Percentiles rank a stretch among this genome's conserved stretches.
Evolutionary conservation across 306 rosid genomes (phyloP).

Genomic region (Sesbania bispinosa): DNA sequence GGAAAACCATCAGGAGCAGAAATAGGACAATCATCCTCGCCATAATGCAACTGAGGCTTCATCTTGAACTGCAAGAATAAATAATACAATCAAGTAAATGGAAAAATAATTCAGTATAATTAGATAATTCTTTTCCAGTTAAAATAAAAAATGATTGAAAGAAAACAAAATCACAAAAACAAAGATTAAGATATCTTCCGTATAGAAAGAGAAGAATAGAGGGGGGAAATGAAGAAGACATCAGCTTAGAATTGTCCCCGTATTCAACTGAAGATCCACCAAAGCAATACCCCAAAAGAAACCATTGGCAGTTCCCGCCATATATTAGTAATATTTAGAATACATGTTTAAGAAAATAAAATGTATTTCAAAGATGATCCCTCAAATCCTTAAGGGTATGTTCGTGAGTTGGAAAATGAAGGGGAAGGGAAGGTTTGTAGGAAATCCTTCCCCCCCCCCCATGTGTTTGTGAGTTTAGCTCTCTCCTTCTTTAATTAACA

Average conservation of each 20-base stretch:
- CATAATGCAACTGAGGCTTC: conserved; percentile 86
- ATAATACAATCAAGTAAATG: background rate
- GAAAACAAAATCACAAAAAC: background rate
- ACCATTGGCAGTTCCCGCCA: background rate
- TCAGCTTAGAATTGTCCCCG: background rate
- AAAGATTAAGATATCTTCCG: background rate
- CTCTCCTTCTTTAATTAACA: no score
- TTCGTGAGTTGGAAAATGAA: background rate
- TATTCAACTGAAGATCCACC: conserved; percentile 11
- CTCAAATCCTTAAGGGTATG: conserved; percentile 14
- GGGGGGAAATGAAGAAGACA: background rate
- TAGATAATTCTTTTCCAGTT: background rate
- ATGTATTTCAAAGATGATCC: background rate
- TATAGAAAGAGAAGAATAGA: background rate
- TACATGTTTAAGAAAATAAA: background rate
- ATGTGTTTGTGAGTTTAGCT: no score
- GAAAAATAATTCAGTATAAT: background rate
- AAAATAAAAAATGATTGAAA: background rate
- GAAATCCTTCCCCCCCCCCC: no score
- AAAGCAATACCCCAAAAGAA: background rate
- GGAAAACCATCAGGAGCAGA: conserved; percentile 68
- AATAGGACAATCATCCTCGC: conserved; percentile 89
- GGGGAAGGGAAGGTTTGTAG: no score
- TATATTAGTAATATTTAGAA: background rate
- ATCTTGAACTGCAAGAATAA: conserved; percentile 72